Evolutionary conservation across 139 green algal genomes (phyloP).

Genomic region (Volvox africanus): DNA sequence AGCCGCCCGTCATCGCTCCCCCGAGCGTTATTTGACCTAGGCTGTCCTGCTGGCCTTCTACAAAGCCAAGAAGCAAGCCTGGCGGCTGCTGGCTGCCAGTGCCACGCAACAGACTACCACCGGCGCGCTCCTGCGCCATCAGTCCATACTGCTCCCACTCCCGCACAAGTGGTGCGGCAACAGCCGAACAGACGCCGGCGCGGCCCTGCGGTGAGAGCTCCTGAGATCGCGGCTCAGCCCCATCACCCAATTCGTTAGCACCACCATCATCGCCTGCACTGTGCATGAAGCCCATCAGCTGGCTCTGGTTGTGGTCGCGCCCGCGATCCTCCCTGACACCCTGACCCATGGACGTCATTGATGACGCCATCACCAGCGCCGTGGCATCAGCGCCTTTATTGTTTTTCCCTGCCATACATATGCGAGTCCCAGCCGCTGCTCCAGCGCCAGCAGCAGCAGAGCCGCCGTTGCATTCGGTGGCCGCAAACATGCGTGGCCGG

Average conservation of each 20-base stretch:
- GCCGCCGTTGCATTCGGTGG: not conserved
- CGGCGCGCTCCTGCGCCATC: not conserved
- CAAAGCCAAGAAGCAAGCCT: not conserved
- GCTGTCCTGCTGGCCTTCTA: conserved; percentile 22
- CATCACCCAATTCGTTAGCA: not conserved
- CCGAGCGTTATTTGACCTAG: not conserved
- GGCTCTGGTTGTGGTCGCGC: not conserved
- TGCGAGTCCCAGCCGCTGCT: not conserved
- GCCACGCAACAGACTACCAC: not conserved
- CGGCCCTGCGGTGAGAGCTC: not conserved
- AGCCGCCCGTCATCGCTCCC: not conserved
- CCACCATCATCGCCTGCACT: not conserved
- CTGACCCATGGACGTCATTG: not conserved
- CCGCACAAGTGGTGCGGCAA: not conserved
- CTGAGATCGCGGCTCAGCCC: not conserved
- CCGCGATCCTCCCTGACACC: not conserved
- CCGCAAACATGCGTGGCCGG: not conserved
- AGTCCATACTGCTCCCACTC: not conserved
- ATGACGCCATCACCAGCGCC: not conserved
- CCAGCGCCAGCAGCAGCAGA: not conserved
- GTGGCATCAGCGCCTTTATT: not conserved
- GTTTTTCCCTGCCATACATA: not conserved
- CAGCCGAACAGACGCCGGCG: not conserved
- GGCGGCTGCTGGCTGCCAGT: not conserved
- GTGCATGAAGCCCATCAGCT: not conserved